These are phyloP conservation scores for Starmera stellimalicola DNA, from an alignment of 1,139 yeast species.

Conservation along the genomic window DNA sequence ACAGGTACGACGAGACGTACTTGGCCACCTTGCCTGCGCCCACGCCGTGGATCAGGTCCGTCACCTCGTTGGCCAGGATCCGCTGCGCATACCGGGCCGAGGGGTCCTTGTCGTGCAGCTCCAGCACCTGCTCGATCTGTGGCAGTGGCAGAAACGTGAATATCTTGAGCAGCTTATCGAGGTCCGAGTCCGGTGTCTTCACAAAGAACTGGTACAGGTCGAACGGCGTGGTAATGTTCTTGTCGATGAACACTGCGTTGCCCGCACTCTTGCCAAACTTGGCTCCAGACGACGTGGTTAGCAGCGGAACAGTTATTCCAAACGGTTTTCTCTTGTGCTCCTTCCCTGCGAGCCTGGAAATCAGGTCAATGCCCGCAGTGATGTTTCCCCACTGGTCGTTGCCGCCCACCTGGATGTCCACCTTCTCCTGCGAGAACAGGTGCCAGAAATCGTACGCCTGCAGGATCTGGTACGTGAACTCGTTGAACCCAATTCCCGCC, in stretches of 20 bases:
- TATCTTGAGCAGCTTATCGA: conserved; percentile 55
- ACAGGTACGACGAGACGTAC: conserved; percentile 53
- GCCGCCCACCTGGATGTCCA: conserved; percentile 85
- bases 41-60: conserved; percentile 78
- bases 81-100: conserved; percentile 65
- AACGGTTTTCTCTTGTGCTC: conserved; percentile 29
- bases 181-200: conserved; percentile 71
- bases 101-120: conserved; percentile 47
- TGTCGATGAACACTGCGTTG: conserved; percentile 84
- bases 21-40: conserved; percentile 65
- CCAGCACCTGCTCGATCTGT: conserved; percentile 44
- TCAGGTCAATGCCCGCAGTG: conserved; percentile 89
- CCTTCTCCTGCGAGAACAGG: conserved; percentile 48
- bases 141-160: conserved; percentile 70
- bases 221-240: conserved; percentile 63
- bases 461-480: conserved; percentile 82
- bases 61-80: conserved; percentile 72
- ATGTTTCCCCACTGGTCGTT: conserved; percentile 99
- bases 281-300: conserved; percentile 84
- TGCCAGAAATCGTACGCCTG: conserved; percentile 96
- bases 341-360: conserved; percentile 44
- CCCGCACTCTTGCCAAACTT: conserved; percentile 98
- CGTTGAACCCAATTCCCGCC: conserved; percentile 84
- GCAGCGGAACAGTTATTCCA: conserved; percentile 84
- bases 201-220: conserved; percentile 82